Base-by-base conservation (phyloP, 2,329 filamentous ascomycete species). In the Botrytis porri region DNA sequence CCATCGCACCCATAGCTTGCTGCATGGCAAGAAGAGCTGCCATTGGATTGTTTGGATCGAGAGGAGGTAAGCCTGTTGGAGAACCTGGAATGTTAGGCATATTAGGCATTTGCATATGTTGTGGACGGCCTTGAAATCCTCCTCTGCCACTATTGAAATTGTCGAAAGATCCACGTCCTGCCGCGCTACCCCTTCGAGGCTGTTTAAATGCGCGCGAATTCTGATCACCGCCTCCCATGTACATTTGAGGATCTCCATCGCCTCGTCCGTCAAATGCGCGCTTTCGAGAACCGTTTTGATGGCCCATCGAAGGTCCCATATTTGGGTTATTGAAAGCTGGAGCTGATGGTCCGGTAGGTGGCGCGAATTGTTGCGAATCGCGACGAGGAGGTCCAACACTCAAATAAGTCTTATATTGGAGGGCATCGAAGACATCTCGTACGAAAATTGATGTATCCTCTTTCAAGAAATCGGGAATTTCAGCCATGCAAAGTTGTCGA, bases 391-490 rank as follows among this genome's bases (percentile, higher is more conserved):
- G 84, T 59, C 81, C 81, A 57, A 85, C 86, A 45, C 87, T 88
- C 2, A 88, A 79, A 80, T 90, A 92, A 8, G 86, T 86, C 78
- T 88, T 90, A 79, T 87, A 87, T 62, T 86, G 83, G 73, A 95
- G 86, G 8, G 88, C 88, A 69, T 87, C 82, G 78, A 95, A 91
- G 32, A 95, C 86, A 78, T 94, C 91, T 78, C 90, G 85, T 48
- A 94, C 89, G 77, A 95, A 94, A 2, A 84, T 79, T 6, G 83
- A 81, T 1, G 89, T 86, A 77, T 90, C 89, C 78, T 93, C 90
- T 78, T 88, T 88, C 29, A 95, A 82, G 80, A 95, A 95, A 80
- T 95, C 92, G 3, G 88, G 87, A 59, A 95, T 89, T 81, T 94
- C 91, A 70, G 88, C 85, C 79, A 93, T 86, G 81, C 92, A 94